Percentiles rank a stretch among this genome's conserved stretches.
Conservation (phyloP, 2,329 filamentous ascomycete genomes). For the Fusarium sp. region DNA sequence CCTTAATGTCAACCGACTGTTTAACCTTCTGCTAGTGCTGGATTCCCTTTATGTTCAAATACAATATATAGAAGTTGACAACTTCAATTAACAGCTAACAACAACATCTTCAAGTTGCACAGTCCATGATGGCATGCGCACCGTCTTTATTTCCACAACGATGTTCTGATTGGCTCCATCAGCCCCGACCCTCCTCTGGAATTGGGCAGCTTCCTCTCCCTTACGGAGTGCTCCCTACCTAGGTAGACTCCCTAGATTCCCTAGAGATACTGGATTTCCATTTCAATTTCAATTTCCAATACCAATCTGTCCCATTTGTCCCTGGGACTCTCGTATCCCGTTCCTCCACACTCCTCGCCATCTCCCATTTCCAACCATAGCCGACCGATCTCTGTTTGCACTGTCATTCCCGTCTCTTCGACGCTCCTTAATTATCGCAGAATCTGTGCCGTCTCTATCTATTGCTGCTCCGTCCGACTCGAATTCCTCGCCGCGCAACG, state of each 20-base stretch:
- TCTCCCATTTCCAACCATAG: conserved; percentile 9
- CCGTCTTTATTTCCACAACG: conserved; percentile 4
- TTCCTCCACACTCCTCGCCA: conserved; percentile 18
- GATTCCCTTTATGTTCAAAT: background rate
- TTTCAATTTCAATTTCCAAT: conserved; percentile 6
- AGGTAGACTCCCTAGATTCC: background rate
- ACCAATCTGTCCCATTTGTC: conserved; percentile 19
- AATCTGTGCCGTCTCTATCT: conserved; percentile 2
- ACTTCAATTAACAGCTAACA: background rate
- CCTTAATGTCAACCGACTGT: too few species aligned
- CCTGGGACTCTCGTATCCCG: conserved; percentile 30
- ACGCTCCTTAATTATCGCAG: conserved; percentile 17
- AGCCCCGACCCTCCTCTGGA: conserved; percentile 22
- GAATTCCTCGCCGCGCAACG: conserved; percentile 12
- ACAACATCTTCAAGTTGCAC: conserved; percentile 4
- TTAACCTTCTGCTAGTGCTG: background rate
- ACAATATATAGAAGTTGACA: background rate
- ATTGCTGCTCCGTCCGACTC: background rate
- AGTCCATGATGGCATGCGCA: conserved; percentile 18
- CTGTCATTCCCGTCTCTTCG: conserved; percentile 10
- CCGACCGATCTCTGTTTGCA: conserved; percentile 24
- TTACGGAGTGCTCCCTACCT: conserved; percentile 7
- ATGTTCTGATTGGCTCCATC: conserved; percentile 25
- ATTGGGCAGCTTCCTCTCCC: conserved; percentile 38
- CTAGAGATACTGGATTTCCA: conserved; percentile 7